Evolutionary conservation across 805 yeast genomes (phyloP).

Genomic region (Tetrapisispora taiwanensis): DNA sequence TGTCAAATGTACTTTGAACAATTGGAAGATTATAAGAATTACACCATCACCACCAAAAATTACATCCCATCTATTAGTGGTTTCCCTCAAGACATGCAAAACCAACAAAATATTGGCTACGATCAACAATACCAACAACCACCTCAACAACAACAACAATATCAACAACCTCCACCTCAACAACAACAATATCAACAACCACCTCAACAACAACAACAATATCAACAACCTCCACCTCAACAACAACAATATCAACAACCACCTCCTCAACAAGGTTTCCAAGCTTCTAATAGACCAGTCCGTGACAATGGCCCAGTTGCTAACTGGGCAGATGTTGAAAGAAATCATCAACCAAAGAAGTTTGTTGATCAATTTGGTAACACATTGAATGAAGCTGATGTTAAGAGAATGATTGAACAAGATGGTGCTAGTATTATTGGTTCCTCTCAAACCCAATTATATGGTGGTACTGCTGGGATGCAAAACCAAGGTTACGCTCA

Average conservation of each 20-base stretch:
- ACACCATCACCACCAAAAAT: background rate
- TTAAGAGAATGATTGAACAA: conserved; percentile 2
- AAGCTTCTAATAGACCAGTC: background rate
- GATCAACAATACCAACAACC: background rate
- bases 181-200: background rate
- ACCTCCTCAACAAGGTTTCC: background rate
- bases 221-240: background rate
- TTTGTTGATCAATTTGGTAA: conserved; percentile 6
- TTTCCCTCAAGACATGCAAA: background rate
- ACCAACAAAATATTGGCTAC: background rate
- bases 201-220: no score
- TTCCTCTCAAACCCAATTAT: background rate
- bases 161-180: background rate
- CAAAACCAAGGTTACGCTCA: background rate
- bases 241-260: background rate
- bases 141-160: background rate
- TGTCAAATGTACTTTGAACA: conserved; percentile 46
- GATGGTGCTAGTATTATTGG: conserved; percentile 5
- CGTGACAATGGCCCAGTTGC: background rate
- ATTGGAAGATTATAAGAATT: conserved; percentile 20
- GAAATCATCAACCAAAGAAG: conserved; percentile 1
- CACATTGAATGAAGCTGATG: conserved; percentile 2
- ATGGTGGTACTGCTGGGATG: background rate
- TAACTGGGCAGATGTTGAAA: background rate
- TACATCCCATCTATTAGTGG: background rate